Conservation (phyloP, 208 protist species). For the Trypanosoma avium region DNA sequence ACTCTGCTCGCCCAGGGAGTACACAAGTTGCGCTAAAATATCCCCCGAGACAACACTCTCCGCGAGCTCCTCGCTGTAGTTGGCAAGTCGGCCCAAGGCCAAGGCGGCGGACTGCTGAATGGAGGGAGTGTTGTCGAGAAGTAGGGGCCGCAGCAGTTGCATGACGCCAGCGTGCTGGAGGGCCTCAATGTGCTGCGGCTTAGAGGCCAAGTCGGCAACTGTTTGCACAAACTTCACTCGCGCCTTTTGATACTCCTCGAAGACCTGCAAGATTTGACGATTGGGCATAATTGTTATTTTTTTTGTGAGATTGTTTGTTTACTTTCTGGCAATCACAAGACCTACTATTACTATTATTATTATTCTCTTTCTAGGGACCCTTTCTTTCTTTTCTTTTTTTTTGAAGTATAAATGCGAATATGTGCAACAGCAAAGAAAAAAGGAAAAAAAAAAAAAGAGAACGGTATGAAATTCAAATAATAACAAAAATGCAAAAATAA, state of each 20-base stretch:
- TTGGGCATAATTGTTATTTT: conserved; percentile 88
- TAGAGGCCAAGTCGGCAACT: conserved; percentile 92
- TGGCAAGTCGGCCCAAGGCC: conserved; percentile 97
- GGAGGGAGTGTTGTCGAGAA: conserved; percentile 97
- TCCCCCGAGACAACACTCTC: conserved; percentile 97
- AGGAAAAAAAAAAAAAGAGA: conserved; percentile 22
- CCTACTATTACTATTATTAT: too few species aligned
- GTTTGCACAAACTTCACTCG: conserved; percentile 97
- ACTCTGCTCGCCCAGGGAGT: conserved; percentile 97
- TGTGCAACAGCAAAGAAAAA: not conserved
- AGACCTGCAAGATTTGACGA: conserved; percentile 94
- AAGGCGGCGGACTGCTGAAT: conserved; percentile 98
- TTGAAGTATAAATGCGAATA: not conserved
- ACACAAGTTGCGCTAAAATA: conserved; percentile 98
- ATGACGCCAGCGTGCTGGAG: conserved; percentile 96
- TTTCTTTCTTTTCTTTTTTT: not conserved
- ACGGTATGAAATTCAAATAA: conserved; percentile 19
- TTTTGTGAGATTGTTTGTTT: too few species aligned
- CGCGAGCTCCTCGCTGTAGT: conserved; percentile 97
- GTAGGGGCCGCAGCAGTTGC: conserved; percentile 95
- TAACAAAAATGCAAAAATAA: not conserved
- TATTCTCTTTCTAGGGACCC: not conserved
- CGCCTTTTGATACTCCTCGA: conserved; percentile 97
- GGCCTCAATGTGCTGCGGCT: conserved; percentile 97
- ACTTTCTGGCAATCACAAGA: too few species aligned